Percentiles rank a stretch among this genome's conserved stretches.
phyloP scores from a whole-genome alignment of 1,139 yeast genomes.

The Pichia cactophila region DNA sequence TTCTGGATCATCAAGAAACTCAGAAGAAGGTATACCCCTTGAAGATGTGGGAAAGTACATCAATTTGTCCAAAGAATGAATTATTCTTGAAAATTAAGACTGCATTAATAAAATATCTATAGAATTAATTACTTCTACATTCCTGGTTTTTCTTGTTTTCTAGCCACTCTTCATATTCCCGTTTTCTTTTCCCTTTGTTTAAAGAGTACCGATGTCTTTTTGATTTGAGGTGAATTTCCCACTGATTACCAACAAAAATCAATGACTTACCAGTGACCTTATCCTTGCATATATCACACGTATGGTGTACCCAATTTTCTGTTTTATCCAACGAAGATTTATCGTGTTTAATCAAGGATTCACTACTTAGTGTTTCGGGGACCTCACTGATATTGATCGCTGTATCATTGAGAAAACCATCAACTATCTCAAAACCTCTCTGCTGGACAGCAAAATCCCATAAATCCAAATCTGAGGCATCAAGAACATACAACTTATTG shows the following conservation, averaged over 20 bases:
- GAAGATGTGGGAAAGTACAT: constrained; percentile 9
- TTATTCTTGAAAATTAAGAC: background rate
- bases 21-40: constrained; percentile 13
- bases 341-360: constrained; percentile 4
- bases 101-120: background rate
- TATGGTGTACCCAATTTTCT: constrained; percentile 54
- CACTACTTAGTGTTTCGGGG: constrained; percentile 36
- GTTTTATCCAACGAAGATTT: constrained; percentile 19
- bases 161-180: constrained; percentile 37
- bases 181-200: constrained; percentile 35
- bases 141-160: constrained; percentile 7
- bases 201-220: constrained; percentile 48
- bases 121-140: background rate
- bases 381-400: constrained; percentile 25
- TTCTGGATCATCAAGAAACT: constrained; percentile 5
- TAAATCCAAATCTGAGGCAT: constrained; percentile 58
- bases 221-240: constrained; percentile 61
- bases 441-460: constrained; percentile 42
- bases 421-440: constrained; percentile 48
- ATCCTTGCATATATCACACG: constrained; percentile 62
- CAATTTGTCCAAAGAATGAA: background rate
- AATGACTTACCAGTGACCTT: constrained; percentile 42
- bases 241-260: constrained; percentile 69
- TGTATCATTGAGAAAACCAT: constrained; percentile 31
- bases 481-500: constrained; percentile 58